phyloP scores from a whole-genome alignment of 2,329 filamentous ascomycete genomes.

The Trichoderma sp. region DNA sequence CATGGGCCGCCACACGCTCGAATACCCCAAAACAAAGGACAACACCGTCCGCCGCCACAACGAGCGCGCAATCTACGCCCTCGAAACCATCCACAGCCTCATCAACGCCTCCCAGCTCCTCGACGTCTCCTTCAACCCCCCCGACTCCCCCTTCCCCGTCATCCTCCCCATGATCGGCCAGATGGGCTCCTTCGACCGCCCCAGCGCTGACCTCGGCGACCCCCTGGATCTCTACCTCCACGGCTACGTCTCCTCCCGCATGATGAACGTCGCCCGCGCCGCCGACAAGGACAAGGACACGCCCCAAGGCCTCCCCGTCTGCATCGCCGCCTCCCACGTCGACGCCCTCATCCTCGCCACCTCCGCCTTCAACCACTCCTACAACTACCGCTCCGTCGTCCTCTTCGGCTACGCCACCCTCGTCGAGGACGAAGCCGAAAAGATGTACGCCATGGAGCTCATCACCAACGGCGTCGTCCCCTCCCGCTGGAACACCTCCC shows the following conservation, averaged over 20 bases:
- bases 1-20: constrained; percentile 42
- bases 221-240: constrained; percentile 77
- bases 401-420: constrained; percentile 70
- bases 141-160: constrained; percentile 66
- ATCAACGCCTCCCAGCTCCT: constrained; percentile 72
- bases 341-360: constrained; percentile 78
- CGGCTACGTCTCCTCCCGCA: constrained; percentile 75
- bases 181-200: constrained; percentile 67
- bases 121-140: constrained; percentile 72
- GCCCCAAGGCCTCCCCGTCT: constrained; percentile 61
- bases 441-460: constrained; percentile 71
- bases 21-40: constrained; percentile 61
- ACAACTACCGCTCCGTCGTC: constrained; percentile 80
- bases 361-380: constrained; percentile 76
- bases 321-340: constrained; percentile 68
- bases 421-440: constrained; percentile 66
- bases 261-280: constrained; percentile 61
- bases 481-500: constrained; percentile 64
- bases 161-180: constrained; percentile 83
- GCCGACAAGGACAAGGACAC: not conserved
- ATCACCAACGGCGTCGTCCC: constrained; percentile 73
- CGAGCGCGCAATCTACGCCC: constrained; percentile 66
- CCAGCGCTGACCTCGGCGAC: constrained; percentile 58
- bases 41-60: constrained; percentile 68
- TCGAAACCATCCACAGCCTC: constrained; percentile 69